Base-by-base conservation (phyloP, 208 protist genomes). In the Acanthamoeba divionensis region DNA sequence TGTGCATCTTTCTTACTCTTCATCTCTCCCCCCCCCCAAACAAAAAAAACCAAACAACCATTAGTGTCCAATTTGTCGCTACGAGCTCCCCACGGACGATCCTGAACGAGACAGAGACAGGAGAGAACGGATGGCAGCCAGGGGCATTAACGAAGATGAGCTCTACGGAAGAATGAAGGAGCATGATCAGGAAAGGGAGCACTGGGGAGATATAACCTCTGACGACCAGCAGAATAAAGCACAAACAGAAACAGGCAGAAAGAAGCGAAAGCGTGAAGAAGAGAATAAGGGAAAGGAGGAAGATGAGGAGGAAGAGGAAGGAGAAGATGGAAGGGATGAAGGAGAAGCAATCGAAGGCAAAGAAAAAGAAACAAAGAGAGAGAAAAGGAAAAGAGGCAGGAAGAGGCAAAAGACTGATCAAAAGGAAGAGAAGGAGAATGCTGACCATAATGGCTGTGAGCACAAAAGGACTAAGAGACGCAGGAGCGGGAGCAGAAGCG, bases 21-120 rank as follows among this genome's bases (percentile, higher is more conserved):
- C 18, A n/a, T 67, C 18, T n/a, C 6, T 67, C 26, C 60, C 36
- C 36, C 9, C 26, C 18, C 36, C 60, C 21, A 57, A 57, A 15
- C 21, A 57, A 15, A 21, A 15, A 21, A 21, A 21, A 15, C 18
- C 52, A 21, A 57, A 57, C 21, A 57, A 38, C 60, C n/a, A n/a
- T n/a, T 15, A 67, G 60, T 77, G 67, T 47, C 67, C 67, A 6
- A 48, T 77, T 36, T 77, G 67, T 77, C 67, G 67, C 5, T 77
- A 77, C n/a, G 67, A 77, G 38, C 31, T 77, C 9, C 67, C 67
- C 5, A 44, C 52, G 15, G 67, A 36, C n/a, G 67, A 77, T n/a
- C 21, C 31, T 6, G 33, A 77, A 44, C 33, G 10, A 6, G 67
- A 77, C 8, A 13, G 31, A 44, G n/a, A 26, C n/a, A 13, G 67